phyloP scores from a whole-genome alignment of 2,329 filamentous ascomycete species.

The Penicillium hesseltinei region DNA sequence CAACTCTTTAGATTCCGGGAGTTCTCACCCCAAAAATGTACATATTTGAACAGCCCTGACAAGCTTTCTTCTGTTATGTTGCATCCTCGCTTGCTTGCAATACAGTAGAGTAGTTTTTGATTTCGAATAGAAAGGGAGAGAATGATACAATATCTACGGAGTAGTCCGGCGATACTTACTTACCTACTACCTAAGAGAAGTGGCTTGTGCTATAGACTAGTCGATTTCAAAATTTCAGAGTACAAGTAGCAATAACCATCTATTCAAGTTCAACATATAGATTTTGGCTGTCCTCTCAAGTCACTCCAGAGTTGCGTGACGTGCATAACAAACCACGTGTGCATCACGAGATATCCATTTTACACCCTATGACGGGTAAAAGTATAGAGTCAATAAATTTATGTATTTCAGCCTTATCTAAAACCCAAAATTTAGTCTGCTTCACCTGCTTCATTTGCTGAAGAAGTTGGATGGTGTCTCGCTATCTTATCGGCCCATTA shows the following conservation, averaged over 20 bases:
- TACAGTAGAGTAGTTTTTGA: not conserved
- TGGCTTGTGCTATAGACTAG: not conserved
- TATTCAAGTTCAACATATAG: not conserved
- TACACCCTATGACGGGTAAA: not conserved
- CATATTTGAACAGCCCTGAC: not conserved
- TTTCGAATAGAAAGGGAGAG: not conserved
- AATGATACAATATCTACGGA: not conserved
- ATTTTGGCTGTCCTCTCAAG: not conserved
- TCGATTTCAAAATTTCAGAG: no score
- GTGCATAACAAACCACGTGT: not conserved
- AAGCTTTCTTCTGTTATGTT: no score
- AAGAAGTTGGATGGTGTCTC: not conserved
- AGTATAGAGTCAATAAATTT: not conserved
- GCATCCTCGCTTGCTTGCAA: not conserved
- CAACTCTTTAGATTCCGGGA: not conserved
- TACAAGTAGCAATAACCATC: not conserved
- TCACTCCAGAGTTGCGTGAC: not conserved
- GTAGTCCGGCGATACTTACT: not conserved
- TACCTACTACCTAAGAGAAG: not conserved
- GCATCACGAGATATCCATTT: not conserved
- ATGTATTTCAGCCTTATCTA: not conserved
- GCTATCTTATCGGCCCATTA: constrained; percentile 24
- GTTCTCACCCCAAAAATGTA: not conserved
- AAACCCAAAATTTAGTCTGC: not conserved
- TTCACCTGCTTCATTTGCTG: not conserved